Evolutionary conservation across 1,284 basidiomycete genomes (phyloP), one percentile per base, ranked within the genome.

Genomic region (Melampsora americana): DNA sequence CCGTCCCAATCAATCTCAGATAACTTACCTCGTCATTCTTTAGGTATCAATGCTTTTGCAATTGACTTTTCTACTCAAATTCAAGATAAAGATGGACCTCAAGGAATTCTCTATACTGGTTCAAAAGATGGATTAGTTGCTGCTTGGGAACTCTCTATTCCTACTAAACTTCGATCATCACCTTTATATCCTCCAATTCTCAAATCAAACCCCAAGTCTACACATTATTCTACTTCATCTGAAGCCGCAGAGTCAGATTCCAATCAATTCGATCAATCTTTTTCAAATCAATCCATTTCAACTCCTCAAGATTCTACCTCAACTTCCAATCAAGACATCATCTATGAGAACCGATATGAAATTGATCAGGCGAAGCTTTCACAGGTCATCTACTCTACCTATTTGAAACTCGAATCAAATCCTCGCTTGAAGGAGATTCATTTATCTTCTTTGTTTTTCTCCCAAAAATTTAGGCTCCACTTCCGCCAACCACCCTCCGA

Each of bases 111-210:
- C 11, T 98, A 98, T 77, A 70, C 77, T 18, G 72, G 66, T 83
- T 95, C 93, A 12, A 86, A 94, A 69, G 95, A 99, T 84, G 95
- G 96, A 0, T 86, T 95, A 46, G 86, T 98, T 48, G 90, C 93
- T 60, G 88, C 90, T 2, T 98, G 95, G 93, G 93, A 99, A 82
- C 86, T 98, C 16, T 88, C 87, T 7, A 84, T 96, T 14, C 86
- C 88, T 0, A 89, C 90, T 85, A 84, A 80, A 53, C 81, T 84
- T 77, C 81, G 82, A 30, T 79, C 85, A 28, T 59, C 53, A 23
- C 23, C 53, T 59, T 20, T 16, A 7, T 59, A 23, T 59, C 53
- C 53, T 23, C 28, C 18, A 28, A 20, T 59, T 14, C 14, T 59
- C 53, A 59, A 59, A 59, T 59, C 53, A 56, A 56, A 26, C 18